Conservation (phyloP, 768 basidiomycete species). For the Mycena albidolilacea region DNA sequence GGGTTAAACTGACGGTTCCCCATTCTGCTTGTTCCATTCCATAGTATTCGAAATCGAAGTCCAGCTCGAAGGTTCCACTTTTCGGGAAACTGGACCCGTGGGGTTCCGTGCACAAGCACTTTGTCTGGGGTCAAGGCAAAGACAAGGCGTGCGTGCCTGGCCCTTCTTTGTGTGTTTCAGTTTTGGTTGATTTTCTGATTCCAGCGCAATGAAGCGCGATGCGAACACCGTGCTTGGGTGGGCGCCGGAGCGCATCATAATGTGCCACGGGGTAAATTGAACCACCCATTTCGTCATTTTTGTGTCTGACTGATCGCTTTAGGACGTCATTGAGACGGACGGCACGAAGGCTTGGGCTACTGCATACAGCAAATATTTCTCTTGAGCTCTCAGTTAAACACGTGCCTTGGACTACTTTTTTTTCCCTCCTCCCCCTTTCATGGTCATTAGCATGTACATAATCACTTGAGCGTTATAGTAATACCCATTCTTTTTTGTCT, state of each 20-base stretch:
- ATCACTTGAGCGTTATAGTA: not conserved
- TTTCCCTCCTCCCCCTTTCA: not conserved
- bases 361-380: slow-evolving; percentile 48
- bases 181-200: slow-evolving; percentile 11
- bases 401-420: not conserved
- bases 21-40: not conserved
- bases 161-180: not conserved
- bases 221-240: slow-evolving; percentile 76
- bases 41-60: slow-evolving; percentile 59
- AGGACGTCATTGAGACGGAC: slow-evolving; percentile 66
- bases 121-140: slow-evolving; percentile 52
- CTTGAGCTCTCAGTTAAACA: not conserved
- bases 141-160: slow-evolving; percentile 57
- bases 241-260: slow-evolving; percentile 83
- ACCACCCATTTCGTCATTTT: not conserved
- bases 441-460: not conserved
- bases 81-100: slow-evolving; percentile 53
- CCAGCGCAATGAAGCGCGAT: slow-evolving; percentile 72
- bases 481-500: not conserved
- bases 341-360: slow-evolving; percentile 58
- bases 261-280: slow-evolving; percentile 71
- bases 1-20: not conserved
- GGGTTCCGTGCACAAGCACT: slow-evolving; percentile 51
- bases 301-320: slow-evolving; percentile 57
- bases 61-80: slow-evolving; percentile 42